Evolutionary conservation across 2,329 filamentous ascomycete genomes (phyloP), one percentile per base, ranked within the genome.

Genomic region (Aspergillus udagawae): DNA sequence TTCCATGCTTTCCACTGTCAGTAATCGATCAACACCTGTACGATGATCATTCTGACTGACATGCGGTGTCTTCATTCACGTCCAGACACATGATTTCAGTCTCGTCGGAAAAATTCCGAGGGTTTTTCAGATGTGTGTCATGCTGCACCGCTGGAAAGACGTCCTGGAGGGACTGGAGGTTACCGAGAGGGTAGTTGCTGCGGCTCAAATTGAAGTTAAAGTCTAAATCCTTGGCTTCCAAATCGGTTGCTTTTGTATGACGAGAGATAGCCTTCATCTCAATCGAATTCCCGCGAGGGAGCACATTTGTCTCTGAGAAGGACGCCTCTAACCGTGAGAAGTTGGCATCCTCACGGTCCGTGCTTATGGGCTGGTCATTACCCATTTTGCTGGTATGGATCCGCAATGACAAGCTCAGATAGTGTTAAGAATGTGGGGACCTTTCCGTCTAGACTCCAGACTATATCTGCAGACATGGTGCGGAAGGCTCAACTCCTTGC

Each of bases 91-190:
- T 52, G 7, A 63, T 29, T 17, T 44, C 9, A 3, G 60, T 59
- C n/a, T 35, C 51, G 10, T 42, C 41, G 3, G 60, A 60, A 21
- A 64, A 64, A 14, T 64, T 64, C 14, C 49, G 17, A 1, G 35
- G 6, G n/a, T 58, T 60, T 27, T 51, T 27, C 10, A 61, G 49
- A 49, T 64, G 58, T 3, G 50, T 52, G 17, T 59, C 49, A 45
- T 51, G 60, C 47, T 64, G 58, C 9, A 62, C 62, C 17, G 56
- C 56, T 44, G 58, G 51, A 29, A 64, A 64, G 8, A 64, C 56
- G 35, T 64, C 57, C 23, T 64, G 62, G 32, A 63, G 58, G 2
- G 62, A 64, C 28, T 28, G 51, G 25, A 63, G 54, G 48, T 53
- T 41, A 20, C 51, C 49, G 12, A 64, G 23, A 4, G 60, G 53